These are phyloP conservation scores for Neoboletus subvelutipes DNA, from an alignment of 768 basidiomycete genomes.

Conservation along the genomic window DNA sequence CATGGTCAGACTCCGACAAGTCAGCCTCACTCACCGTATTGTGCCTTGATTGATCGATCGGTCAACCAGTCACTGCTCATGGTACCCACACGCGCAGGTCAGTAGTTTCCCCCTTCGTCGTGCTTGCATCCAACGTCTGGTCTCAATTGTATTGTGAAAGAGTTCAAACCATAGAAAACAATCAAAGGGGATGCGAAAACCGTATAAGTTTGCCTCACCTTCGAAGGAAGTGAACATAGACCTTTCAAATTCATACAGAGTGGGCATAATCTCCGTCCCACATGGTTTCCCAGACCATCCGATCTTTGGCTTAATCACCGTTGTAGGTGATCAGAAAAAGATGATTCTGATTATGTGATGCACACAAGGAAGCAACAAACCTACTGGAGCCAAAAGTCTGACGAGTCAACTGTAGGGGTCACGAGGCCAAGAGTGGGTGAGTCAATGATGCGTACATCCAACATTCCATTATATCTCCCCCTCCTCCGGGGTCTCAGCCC, in stretches of 20 bases:
- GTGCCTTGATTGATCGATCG: neutral
- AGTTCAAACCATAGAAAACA: constrained; percentile 1
- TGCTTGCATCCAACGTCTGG: constrained; percentile 1
- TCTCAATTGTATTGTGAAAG: neutral
- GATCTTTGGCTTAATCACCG: neutral
- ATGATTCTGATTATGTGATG: neutral
- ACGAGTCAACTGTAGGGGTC: constrained; percentile 2
- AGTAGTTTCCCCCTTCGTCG: neutral
- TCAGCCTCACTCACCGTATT: constrained; percentile 8
- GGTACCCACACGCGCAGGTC: too few species aligned
- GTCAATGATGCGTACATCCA: constrained; percentile 10
- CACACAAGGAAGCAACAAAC: neutral
- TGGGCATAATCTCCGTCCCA: constrained; percentile 1
- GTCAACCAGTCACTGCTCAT: neutral
- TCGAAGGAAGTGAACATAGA: neutral
- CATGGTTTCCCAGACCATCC: neutral
- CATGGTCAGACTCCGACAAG: neutral
- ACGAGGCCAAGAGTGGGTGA: neutral
- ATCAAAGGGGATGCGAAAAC: neutral
- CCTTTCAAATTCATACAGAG: neutral
- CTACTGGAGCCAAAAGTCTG: neutral
- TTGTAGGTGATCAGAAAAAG: neutral
- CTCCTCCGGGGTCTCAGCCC: constrained; percentile 84
- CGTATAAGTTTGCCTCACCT: constrained; percentile 8
- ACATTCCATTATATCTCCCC: constrained; percentile 67